Evolutionary conservation across 2,329 filamentous ascomycete species (phyloP), one percentile per base, ranked within the genome.

Genomic region (Xylaria sp.): DNA sequence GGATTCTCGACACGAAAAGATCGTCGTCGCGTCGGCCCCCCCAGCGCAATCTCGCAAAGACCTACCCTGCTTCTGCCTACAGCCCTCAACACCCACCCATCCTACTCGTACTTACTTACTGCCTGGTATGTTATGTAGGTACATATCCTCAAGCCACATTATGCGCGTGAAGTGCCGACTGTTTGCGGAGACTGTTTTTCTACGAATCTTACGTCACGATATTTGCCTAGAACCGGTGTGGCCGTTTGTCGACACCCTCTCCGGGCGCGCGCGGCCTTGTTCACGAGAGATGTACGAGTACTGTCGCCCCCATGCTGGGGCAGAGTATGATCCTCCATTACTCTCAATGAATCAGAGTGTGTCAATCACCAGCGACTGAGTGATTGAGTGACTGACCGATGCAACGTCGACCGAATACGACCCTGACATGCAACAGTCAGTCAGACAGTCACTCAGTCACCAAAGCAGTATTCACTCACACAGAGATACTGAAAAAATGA

Each of bases 361-460:
- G 23, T 30, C 23, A 30, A 5, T 30, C 23, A 4, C 23, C 23
- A 30, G 23, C 7, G 37, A 42, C 37, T 9, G 37, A 9, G 35
- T 6, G 10, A 37, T 37, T 10, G 5, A 37, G 7, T 42, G 37
- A 42, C 37, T 13, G 37, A 47, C 52, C 59, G 58, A 59, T 57
- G 62, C 57, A 59, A 63, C 55, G 50, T 58, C 42, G 53, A 55
- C 53, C 62, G 13, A 13, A 42, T 42, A 30, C 55, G 55, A 63
- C 62, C 59, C 62, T 63, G 57, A 63, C 59, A 61, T 63, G 59
- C 62, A 54, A 54, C 42, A 35, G 30, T 30, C 23, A 30, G 23
- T 30, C 23, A 30, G 34, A 50, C 47, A 19, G 47, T 13, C 37
- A 42, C 37, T 42, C 37, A 42, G 11, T 42, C 37, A 42, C 37